Evolutionary conservation across 768 basidiomycete species (phyloP).

Genomic region (Tylopilus vinaceipallidus): DNA sequence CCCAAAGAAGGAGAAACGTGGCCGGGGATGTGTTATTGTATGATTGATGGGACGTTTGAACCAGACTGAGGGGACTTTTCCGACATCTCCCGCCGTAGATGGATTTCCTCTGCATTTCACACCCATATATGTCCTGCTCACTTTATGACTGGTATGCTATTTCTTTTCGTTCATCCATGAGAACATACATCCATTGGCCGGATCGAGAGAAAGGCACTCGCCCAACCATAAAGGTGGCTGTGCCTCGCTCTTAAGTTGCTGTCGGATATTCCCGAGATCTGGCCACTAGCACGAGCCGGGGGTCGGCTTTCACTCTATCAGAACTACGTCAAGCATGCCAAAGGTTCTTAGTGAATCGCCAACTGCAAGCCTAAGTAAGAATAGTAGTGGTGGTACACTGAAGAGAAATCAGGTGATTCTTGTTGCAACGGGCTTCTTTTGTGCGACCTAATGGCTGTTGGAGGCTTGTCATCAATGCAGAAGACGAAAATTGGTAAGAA

Average conservation of each 20-base stretch:
- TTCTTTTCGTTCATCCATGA: slow-evolving; percentile 30
- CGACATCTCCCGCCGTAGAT: slow-evolving; percentile 30
- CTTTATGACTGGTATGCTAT: slow-evolving; percentile 61
- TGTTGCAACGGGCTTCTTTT: background rate
- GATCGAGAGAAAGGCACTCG: background rate
- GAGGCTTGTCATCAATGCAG: slow-evolving; percentile 60
- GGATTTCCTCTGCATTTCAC: slow-evolving; percentile 45
- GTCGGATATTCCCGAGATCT: background rate
- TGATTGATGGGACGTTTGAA: slow-evolving; percentile 39
- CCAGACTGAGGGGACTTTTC: slow-evolving; percentile 17
- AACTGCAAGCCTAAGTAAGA: slow-evolving; percentile 1
- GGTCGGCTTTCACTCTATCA: no score
- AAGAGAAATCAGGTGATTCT: slow-evolving; percentile 27
- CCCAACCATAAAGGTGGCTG: background rate
- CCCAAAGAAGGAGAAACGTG: slow-evolving; percentile 51
- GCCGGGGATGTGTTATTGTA: slow-evolving; percentile 67
- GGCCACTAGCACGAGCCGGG: background rate
- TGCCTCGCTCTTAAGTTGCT: background rate
- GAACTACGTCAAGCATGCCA: slow-evolving; percentile 34
- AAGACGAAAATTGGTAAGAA: slow-evolving; percentile 64
- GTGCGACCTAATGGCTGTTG: background rate
- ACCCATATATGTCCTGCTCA: slow-evolving; percentile 69
- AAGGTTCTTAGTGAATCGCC: slow-evolving; percentile 27
- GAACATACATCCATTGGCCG: slow-evolving; percentile 38
- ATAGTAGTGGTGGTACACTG: slow-evolving; percentile 4